These are phyloP conservation scores for Barnettozyma vustinii DNA, from an alignment of 805 yeast genomes.

Conservation along the genomic window DNA sequence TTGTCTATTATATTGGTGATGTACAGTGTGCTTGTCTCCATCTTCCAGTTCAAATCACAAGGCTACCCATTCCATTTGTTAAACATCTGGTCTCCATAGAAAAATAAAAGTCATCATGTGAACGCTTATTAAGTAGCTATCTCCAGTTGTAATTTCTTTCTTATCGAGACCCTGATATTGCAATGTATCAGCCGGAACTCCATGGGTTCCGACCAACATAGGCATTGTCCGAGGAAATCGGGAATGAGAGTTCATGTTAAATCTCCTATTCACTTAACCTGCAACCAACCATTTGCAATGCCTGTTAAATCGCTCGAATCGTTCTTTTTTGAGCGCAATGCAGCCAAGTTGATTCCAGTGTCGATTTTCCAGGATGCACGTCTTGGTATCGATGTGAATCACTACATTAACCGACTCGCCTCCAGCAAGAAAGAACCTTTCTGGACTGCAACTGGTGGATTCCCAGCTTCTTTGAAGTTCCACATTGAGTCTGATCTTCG, in stretches of 20 bases:
- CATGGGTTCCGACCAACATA: not conserved
- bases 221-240: not conserved
- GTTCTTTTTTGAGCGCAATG: slow-evolving; percentile 59
- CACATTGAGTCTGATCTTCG: slow-evolving; percentile 58
- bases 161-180: no score
- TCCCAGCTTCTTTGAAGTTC: slow-evolving; percentile 56
- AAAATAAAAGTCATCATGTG: no score
- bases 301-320: slow-evolving; percentile 58
- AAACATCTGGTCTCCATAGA: slow-evolving; percentile 28
- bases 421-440: slow-evolving; percentile 61
- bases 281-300: not conserved
- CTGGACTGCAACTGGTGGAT: slow-evolving; percentile 75
- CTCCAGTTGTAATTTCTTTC: no score
- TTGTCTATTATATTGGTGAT: slow-evolving; percentile 43
- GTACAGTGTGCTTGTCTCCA: slow-evolving; percentile 57
- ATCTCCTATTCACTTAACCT: not conserved
- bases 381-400: slow-evolving; percentile 80
- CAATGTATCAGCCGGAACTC: not conserved
- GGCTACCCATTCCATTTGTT: slow-evolving; percentile 73
- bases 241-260: not conserved
- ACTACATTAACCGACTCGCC: slow-evolving; percentile 61
- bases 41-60: slow-evolving; percentile 64
- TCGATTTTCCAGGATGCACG: slow-evolving; percentile 60
- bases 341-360: slow-evolving; percentile 56
- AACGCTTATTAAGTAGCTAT: no score